phyloP scores from a whole-genome alignment of 176 grass and related monocot genomes.

The Zoysia japonica region DNA sequence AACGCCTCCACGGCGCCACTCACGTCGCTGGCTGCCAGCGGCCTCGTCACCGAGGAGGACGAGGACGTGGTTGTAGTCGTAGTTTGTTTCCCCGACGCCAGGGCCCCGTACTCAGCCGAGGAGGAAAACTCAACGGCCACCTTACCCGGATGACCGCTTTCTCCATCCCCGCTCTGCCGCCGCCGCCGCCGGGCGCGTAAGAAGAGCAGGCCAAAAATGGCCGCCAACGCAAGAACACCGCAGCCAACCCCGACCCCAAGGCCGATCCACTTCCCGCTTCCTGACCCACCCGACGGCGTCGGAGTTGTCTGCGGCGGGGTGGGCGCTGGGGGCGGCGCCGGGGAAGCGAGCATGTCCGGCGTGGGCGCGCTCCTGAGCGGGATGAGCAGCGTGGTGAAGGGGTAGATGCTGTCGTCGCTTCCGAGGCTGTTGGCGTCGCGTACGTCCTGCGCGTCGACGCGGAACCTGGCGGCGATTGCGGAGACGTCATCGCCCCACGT shows the following conservation, averaged over 20 bases:
- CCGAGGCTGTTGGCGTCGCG: conserved; percentile 57
- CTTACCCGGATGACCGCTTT: neutral
- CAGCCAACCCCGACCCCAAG: conserved; percentile 55
- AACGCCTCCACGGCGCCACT: conserved; percentile 59
- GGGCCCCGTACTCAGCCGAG: conserved; percentile 25
- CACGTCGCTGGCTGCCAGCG: conserved; percentile 44
- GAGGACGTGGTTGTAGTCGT: neutral
- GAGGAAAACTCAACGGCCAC: conserved; percentile 28
- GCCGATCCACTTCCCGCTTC: conserved; percentile 42
- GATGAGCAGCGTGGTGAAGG: conserved; percentile 79
- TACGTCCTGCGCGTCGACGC: conserved; percentile 30
- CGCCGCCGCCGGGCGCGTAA: conserved; percentile 25
- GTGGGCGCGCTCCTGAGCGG: conserved; percentile 67
- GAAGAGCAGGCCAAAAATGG: conserved; percentile 17
- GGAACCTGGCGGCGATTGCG: conserved; percentile 55
- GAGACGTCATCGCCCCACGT: conserved; percentile 35
- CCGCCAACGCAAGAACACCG: conserved; percentile 43
- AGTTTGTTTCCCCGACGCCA: conserved; percentile 30
- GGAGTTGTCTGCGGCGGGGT: conserved; percentile 3
- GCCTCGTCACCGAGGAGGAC: neutral
- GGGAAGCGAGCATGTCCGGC: conserved; percentile 39
- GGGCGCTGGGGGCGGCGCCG: conserved; percentile 45
- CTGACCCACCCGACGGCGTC: neutral
- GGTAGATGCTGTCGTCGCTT: conserved; percentile 40
- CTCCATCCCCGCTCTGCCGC: neutral